These are phyloP conservation scores for Cystofilobasidium ferigula DNA, from an alignment of 768 basidiomycete genomes.

Conservation along the genomic window DNA sequence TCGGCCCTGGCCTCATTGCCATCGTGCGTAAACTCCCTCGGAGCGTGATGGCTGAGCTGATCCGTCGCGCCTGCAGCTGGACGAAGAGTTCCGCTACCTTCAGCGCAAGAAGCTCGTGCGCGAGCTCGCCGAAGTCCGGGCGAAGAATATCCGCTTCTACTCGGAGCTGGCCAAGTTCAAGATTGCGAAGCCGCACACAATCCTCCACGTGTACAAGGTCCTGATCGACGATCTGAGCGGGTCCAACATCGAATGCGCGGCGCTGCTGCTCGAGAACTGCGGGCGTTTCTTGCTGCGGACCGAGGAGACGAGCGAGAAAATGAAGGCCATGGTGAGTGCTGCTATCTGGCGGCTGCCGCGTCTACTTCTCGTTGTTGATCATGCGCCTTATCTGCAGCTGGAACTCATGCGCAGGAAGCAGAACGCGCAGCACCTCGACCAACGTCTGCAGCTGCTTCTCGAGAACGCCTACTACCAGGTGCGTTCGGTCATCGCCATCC, in stretches of 20 bases:
- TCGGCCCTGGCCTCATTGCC: slow-evolving; percentile 69
- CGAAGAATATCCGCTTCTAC: slow-evolving; percentile 82
- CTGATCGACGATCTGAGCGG: slow-evolving; percentile 91
- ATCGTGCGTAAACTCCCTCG: slow-evolving; percentile 48
- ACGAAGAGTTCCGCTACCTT: slow-evolving; percentile 91
- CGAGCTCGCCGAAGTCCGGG: slow-evolving; percentile 71
- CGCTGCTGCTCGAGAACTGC: slow-evolving; percentile 81
- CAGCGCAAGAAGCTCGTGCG: slow-evolving; percentile 88
- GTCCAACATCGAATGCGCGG: slow-evolving; percentile 84
- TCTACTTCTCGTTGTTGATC: not conserved
- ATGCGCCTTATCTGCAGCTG: slow-evolving; percentile 44
- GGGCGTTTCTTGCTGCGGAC: slow-evolving; percentile 79
- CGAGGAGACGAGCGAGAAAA: slow-evolving; percentile 76
- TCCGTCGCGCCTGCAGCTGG: slow-evolving; percentile 51
- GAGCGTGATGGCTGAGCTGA: not conserved
- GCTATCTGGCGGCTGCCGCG: not conserved
- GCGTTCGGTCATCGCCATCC: slow-evolving; percentile 3
- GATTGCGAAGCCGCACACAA: slow-evolving; percentile 78
- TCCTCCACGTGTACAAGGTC: slow-evolving; percentile 92
- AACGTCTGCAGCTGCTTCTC: slow-evolving; percentile 71
- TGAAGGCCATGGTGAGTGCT: slow-evolving; percentile 65
- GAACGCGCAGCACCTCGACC: slow-evolving; percentile 82
- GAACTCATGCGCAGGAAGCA: slow-evolving; percentile 94
- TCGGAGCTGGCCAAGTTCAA: slow-evolving; percentile 92
- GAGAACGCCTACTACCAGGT: slow-evolving; percentile 99